These are phyloP conservation scores for Volvariella volvacea DNA, from an alignment of 1,284 basidiomycete species.

Conservation along the genomic window DNA sequence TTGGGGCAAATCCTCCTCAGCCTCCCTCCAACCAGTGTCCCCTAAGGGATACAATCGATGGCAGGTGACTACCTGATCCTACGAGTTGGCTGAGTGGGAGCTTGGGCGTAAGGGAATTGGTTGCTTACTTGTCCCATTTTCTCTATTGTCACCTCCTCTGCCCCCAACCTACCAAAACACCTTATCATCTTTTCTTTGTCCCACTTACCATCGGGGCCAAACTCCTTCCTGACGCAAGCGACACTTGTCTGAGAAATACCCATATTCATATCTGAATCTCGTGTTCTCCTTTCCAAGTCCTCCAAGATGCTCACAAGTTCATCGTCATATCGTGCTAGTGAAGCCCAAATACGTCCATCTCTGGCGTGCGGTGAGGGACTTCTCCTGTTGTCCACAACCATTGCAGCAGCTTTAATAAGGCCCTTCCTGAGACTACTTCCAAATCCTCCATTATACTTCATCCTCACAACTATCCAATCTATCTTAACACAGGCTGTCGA, in stretches of 20 bases:
- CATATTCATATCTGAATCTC: slow-evolving; percentile 27
- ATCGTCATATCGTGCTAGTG: slow-evolving; percentile 74
- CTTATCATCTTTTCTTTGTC: slow-evolving; percentile 73
- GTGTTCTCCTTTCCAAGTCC: slow-evolving; percentile 49
- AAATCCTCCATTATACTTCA: slow-evolving; percentile 23
- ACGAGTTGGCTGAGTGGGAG: too few relatives aligned
- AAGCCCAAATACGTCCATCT: slow-evolving; percentile 54
- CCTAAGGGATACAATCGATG: too few relatives aligned
- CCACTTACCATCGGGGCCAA: slow-evolving; percentile 41
- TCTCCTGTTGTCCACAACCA: slow-evolving; percentile 39
- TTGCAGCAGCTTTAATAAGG: slow-evolving; percentile 50
- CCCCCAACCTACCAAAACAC: slow-evolving; percentile 61
- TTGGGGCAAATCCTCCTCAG: too few relatives aligned
- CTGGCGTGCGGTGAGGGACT: slow-evolving; percentile 19
- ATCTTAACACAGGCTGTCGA: slow-evolving; percentile 42
- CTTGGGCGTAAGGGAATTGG: too few relatives aligned
- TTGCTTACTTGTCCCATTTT: slow-evolving; percentile 28
- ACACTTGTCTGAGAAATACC: slow-evolving; percentile 10
- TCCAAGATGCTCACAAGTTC: slow-evolving; percentile 55
- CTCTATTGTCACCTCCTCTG: slow-evolving; percentile 15
- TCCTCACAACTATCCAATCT: slow-evolving; percentile 50
- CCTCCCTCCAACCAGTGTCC: too few relatives aligned
- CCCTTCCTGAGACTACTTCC: slow-evolving; percentile 30
- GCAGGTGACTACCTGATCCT: too few relatives aligned
- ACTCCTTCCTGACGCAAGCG: background rate